Evolutionary conservation across 2,329 filamentous ascomycete species (phyloP), one percentile per base, ranked within the genome.

Genomic region (Fusarium praegraminearum): DNA sequence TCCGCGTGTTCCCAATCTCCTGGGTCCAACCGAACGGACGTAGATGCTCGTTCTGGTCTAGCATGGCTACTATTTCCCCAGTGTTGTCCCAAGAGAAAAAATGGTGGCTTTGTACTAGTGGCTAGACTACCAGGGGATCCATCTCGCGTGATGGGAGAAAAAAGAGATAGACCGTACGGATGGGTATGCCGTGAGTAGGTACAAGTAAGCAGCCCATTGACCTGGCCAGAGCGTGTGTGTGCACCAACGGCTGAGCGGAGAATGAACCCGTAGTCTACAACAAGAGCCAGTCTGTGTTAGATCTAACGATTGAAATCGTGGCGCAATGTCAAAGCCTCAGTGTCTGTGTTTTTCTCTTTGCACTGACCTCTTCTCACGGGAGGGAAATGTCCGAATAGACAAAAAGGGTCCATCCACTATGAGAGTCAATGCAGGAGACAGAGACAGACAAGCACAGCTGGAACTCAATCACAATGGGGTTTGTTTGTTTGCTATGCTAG

Each of bases 181-280:
- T 22, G 20, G 20, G 20, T 22, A 22, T 22, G 20, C 20, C 20
- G 20, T 22, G 20, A 22, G 20, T 22, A 22, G 3, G 3, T n/a
- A 22, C 20, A 22, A 22, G 28, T 30, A 30, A 30, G 28, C 28
- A 30, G 20, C 40, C 20, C 24, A 15, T 41, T 22, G 13, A 24
- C 40, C 16, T 24, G 40, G n/a, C 12, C 8, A 13, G 53, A 7
- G 10, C 20, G 18, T 41, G 24, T 18, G 44, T 32, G 26, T 5
- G 28, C 28, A 47, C 12, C 9, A 64, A 65, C 62, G 62, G 62
- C 51, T 22, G 40, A 28, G 35, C 55, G 55, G 46, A 49, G 46
- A 15, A 18, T 18, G n/a, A 38, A 33, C 10, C 26, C 24, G 35
- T 32, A 24, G n/a, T 30, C 11, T 30, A 30, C 28, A 30, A 18